These are phyloP conservation scores for Talaromyces atroroseus DNA, from an alignment of 2,329 filamentous ascomycete species.

Conservation along the genomic window DNA sequence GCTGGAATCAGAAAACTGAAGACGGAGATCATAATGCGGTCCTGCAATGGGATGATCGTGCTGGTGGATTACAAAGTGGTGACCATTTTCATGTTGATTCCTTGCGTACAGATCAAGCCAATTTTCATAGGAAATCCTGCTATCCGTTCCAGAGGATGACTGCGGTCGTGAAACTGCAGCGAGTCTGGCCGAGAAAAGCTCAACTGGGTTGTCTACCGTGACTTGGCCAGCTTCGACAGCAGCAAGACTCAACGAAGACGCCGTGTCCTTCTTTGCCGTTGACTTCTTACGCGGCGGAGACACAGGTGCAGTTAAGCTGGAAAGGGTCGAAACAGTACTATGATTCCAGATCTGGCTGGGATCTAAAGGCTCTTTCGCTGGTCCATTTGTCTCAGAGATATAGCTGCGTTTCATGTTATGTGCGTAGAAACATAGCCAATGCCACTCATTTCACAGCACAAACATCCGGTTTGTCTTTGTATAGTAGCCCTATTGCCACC, in stretches of 20 bases:
- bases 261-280: background rate
- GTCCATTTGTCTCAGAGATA: background rate
- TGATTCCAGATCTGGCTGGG: background rate
- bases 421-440: background rate
- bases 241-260: slow-evolving; percentile 26
- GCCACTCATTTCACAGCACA: background rate
- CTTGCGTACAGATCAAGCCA: slow-evolving; percentile 45
- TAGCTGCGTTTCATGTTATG: slow-evolving; percentile 14
- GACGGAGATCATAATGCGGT: slow-evolving; percentile 62
- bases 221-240: slow-evolving; percentile 50
- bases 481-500: background rate
- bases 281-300: slow-evolving; percentile 24
- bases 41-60: slow-evolving; percentile 68
- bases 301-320: slow-evolving; percentile 21
- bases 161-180: slow-evolving; percentile 22
- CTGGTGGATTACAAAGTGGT: slow-evolving; percentile 66
- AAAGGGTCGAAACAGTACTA: slow-evolving; percentile 2
- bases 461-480: background rate
- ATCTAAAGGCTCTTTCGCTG: background rate
- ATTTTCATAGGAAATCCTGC: slow-evolving; percentile 36
- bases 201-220: slow-evolving; percentile 44
- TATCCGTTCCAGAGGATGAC: slow-evolving; percentile 16
- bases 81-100: slow-evolving; percentile 42
- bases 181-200: slow-evolving; percentile 44
- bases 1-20: slow-evolving; percentile 64